Conservation (phyloP, 2,329 filamentous ascomycete genomes). For the Cercospora citrullina region DNA sequence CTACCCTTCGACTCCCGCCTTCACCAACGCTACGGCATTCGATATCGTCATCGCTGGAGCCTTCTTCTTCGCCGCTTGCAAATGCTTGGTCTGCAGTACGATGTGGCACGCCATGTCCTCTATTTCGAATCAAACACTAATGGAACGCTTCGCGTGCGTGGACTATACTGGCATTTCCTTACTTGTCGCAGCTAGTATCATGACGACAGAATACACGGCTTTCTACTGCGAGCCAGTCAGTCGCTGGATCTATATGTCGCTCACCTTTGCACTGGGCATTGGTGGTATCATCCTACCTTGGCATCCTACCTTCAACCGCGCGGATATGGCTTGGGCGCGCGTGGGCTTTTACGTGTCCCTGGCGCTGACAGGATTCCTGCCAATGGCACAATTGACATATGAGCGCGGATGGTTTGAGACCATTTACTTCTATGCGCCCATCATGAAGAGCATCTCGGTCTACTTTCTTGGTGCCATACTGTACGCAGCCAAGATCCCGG, state of each 20-base stretch:
- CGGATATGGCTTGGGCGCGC: conserved; percentile 88
- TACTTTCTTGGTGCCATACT: conserved; percentile 82
- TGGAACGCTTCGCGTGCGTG: conserved; percentile 95
- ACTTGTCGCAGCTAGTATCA: conserved; percentile 91
- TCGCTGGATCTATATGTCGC: conserved; percentile 79
- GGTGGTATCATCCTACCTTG: conserved; percentile 90
- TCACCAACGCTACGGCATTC: conserved; percentile 78
- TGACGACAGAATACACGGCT: conserved; percentile 97
- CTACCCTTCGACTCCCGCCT: conserved; percentile 85
- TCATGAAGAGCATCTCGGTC: conserved; percentile 80
- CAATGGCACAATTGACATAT: conserved; percentile 77
- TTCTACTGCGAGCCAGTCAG: conserved; percentile 95
- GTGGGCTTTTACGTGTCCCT: conserved; percentile 90
- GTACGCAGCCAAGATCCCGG: conserved; percentile 89
- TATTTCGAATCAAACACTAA: conserved; percentile 82
- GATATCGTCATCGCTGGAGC: conserved; percentile 89
- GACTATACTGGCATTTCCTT: conserved; percentile 98
- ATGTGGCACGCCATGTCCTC: conserved; percentile 99
- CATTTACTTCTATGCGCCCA: conserved; percentile 84
- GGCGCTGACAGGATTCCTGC: conserved; percentile 83
- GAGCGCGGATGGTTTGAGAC: conserved; percentile 79
- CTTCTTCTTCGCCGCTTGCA: conserved; percentile 94
- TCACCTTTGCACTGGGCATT: conserved; percentile 78
- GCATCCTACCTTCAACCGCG: conserved; percentile 91
- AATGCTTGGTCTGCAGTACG: conserved; percentile 91